A percentile compares a stretch with the other conserved stretches of the same genome.
Evolutionary conservation across 2,329 filamentous ascomycete genomes (phyloP).

Genomic region (Fusarium abutilonis): DNA sequence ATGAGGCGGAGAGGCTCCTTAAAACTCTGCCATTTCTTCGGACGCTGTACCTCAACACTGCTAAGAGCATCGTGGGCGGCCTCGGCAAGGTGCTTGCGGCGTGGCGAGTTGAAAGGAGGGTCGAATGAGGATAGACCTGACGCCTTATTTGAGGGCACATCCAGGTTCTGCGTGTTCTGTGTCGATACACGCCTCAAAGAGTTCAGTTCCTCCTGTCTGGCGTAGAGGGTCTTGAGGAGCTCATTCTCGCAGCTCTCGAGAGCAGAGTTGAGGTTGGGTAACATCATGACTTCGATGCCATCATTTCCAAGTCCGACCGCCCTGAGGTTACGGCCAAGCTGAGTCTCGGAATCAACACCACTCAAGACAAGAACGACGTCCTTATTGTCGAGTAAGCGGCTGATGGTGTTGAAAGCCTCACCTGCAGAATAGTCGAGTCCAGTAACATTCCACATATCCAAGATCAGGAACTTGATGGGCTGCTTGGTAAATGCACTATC

Average conservation of each 20-base stretch:
- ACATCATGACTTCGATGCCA: slow-evolving; percentile 78
- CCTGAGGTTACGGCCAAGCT: slow-evolving; percentile 80
- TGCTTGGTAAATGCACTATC: slow-evolving; percentile 80
- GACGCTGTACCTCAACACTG: slow-evolving; percentile 68
- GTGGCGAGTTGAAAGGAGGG: slow-evolving; percentile 76
- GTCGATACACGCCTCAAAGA: slow-evolving; percentile 56
- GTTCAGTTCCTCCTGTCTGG: slow-evolving; percentile 70
- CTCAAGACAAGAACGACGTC: slow-evolving; percentile 85
- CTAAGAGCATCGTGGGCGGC: slow-evolving; percentile 81
- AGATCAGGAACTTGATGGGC: slow-evolving; percentile 87
- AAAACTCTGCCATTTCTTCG: slow-evolving; percentile 82
- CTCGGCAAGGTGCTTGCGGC: slow-evolving; percentile 78
- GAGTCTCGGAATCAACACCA: slow-evolving; percentile 78
- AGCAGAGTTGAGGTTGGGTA: slow-evolving; percentile 90
- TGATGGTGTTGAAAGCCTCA: slow-evolving; percentile 93
- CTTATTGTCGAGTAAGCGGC: slow-evolving; percentile 80
- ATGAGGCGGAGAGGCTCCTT: slow-evolving; percentile 91
- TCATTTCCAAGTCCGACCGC: slow-evolving; percentile 84
- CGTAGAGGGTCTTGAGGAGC: slow-evolving; percentile 82
- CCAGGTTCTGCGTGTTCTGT: slow-evolving; percentile 57
- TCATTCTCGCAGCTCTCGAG: slow-evolving; percentile 96
- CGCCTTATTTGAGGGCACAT: slow-evolving; percentile 56
- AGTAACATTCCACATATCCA: slow-evolving; percentile 89
- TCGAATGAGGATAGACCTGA: slow-evolving; percentile 51
- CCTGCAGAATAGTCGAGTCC: slow-evolving; percentile 96